Conservation (phyloP, 2,329 filamentous ascomycete species). For the Paecilomyces sp. region DNA sequence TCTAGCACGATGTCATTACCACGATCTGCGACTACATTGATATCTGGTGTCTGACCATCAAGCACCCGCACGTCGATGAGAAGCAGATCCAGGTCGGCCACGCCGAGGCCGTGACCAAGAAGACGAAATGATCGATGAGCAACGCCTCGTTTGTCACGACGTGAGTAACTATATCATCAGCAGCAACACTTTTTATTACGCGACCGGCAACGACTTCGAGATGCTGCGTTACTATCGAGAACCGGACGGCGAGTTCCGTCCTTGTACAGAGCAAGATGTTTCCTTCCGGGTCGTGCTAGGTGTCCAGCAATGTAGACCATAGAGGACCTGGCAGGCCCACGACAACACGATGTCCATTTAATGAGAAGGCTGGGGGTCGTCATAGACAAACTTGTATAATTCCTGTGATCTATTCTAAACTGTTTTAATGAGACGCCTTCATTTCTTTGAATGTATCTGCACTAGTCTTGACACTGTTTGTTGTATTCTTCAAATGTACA, state of each 20-base stretch:
- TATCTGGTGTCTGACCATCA: slow-evolving; percentile 98
- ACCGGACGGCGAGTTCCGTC: background rate
- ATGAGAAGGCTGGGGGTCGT: background rate
- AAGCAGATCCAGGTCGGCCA: slow-evolving; percentile 18
- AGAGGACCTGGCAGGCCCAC: background rate
- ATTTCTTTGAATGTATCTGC: background rate
- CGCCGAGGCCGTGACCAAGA: slow-evolving; percentile 17
- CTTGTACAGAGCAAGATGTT: background rate
- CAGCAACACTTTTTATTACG: background rate
- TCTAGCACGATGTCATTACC: slow-evolving; percentile 77
- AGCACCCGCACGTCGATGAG: slow-evolving; percentile 58
- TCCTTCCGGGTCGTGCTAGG: background rate
- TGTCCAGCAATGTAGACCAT: background rate
- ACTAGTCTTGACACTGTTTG: too few relatives aligned
- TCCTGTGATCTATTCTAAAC: background rate
- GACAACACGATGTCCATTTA: background rate
- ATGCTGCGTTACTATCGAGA: background rate
- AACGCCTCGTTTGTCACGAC: slow-evolving; percentile 2
- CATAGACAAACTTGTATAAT: background rate
- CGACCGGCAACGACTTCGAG: background rate
- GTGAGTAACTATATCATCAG: background rate
- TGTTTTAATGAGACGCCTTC: background rate
- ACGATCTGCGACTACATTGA: slow-evolving; percentile 97
- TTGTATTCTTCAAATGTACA: too few relatives aligned
- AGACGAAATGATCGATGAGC: slow-evolving; percentile 15